Conservation (phyloP, 73 alveolate species). For the Breviolum minutum region DNA sequence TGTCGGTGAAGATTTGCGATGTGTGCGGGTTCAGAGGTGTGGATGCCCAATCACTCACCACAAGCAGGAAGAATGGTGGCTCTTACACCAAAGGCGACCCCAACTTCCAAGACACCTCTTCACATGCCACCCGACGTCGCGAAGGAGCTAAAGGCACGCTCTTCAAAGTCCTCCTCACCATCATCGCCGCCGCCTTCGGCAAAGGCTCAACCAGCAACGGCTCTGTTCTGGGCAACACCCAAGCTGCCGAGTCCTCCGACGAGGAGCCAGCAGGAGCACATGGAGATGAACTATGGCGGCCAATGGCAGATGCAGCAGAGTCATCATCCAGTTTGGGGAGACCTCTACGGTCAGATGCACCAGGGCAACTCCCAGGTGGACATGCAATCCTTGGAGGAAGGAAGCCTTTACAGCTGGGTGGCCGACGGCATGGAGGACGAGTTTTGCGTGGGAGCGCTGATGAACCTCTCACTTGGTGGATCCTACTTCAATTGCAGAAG, state of each 20-base stretch:
- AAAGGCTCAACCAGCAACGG: neutral
- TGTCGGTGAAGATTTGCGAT: slow-evolving; percentile 1
- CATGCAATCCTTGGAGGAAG: neutral
- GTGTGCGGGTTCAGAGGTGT: neutral
- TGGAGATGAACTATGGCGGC: neutral
- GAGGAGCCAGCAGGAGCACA: neutral
- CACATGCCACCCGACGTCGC: neutral
- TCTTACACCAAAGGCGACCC: neutral
- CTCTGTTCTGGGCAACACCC: neutral
- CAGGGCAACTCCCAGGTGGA: neutral
- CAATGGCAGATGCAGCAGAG: neutral
- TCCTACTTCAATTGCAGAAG: no score
- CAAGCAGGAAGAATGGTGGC: neutral
- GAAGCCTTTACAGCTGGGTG: neutral
- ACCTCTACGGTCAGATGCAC: neutral
- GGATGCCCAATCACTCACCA: neutral
- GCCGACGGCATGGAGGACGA: neutral
- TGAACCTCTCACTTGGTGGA: neutral
- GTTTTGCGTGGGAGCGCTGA: neutral
- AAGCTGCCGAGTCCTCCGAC: neutral
- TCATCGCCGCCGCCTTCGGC: neutral
- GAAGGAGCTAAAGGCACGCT: no score
- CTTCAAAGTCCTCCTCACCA: neutral
- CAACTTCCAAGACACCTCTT: neutral
- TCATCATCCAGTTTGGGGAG: neutral